Percentiles rank a stretch among this genome's conserved stretches.
phyloP scores from a whole-genome alignment of 768 basidiomycete species.

The Arthromyces matolae region DNA sequence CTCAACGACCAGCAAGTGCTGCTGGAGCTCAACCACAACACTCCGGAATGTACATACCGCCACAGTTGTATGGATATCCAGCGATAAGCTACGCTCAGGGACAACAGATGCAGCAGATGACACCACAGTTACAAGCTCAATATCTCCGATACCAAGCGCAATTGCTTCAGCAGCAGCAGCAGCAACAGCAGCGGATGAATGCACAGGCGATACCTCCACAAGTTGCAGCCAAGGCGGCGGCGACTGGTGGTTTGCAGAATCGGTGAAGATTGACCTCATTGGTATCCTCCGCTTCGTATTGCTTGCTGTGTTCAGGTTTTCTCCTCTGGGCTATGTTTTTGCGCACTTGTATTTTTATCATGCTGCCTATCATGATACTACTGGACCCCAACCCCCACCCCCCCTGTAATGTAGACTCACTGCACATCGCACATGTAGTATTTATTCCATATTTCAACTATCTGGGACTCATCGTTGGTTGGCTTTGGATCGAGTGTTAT shows the following conservation, averaged over 20 bases:
- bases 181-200: slow-evolving; percentile 7
- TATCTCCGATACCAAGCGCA: slow-evolving; percentile 3
- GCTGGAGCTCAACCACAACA: slow-evolving; percentile 12
- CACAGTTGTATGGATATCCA: slow-evolving; percentile 16
- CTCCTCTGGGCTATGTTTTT: neutral
- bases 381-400: neutral
- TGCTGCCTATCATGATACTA: neutral
- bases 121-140: slow-evolving; percentile 8
- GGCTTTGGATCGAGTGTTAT: neutral
- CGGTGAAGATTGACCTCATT: neutral
- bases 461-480: too few species aligned
- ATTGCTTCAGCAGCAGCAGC: slow-evolving; percentile 1
- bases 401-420: neutral
- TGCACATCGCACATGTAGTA: slow-evolving; percentile 2
- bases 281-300: neutral
- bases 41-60: slow-evolving; percentile 15
- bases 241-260: slow-evolving; percentile 12
- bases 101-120: slow-evolving; percentile 6
- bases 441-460: slow-evolving; percentile 4
- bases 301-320: neutral
- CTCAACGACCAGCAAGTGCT: slow-evolving; percentile 9
- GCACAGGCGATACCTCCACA: slow-evolving; percentile 8
- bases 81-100: slow-evolving; percentile 14
- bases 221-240: slow-evolving; percentile 8
- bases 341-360: slow-evolving; percentile 6